phyloP scores from a whole-genome alignment of 2,329 filamentous ascomycete species.

The Allantophomopsis cytisporea region DNA sequence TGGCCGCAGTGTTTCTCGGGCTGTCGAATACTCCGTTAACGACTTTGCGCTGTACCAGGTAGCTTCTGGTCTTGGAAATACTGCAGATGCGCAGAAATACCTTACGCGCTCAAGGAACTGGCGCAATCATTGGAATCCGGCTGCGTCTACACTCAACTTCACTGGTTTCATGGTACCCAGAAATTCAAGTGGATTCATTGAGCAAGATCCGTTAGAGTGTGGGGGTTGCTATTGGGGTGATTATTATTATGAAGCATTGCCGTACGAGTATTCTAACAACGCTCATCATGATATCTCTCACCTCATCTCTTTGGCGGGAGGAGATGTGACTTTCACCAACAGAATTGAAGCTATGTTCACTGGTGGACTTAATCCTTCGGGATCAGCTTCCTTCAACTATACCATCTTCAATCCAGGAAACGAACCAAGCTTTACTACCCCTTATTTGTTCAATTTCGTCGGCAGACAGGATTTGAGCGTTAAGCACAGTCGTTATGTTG shows the following conservation, averaged over 20 bases:
- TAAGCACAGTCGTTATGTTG: constrained; percentile 39
- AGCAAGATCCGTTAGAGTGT: constrained; percentile 29
- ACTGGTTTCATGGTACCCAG: constrained; percentile 54
- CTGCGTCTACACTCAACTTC: constrained; percentile 42
- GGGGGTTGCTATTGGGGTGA: constrained; percentile 39
- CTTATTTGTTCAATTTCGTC: constrained; percentile 57
- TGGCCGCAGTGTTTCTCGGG: constrained; percentile 46
- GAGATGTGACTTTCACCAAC: constrained; percentile 29
- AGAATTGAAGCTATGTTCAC: constrained; percentile 37
- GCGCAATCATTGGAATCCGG: constrained; percentile 57
- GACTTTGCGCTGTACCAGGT: constrained; percentile 57
- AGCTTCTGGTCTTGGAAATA: constrained; percentile 39
- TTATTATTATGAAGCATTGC: constrained; percentile 33
- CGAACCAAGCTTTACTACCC: constrained; percentile 49
- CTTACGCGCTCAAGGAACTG: constrained; percentile 51
- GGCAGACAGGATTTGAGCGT: constrained; percentile 49
- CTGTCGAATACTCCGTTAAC: constrained; percentile 55
- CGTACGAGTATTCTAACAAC: constrained; percentile 39
- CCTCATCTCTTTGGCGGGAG: constrained; percentile 32
- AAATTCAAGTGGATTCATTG: constrained; percentile 28
- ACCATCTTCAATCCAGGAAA: constrained; percentile 56
- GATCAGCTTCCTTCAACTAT: constrained; percentile 27
- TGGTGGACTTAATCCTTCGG: constrained; percentile 25
- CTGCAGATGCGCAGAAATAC: constrained; percentile 40
- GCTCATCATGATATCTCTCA: constrained; percentile 37